Evolutionary conservation across 1,284 basidiomycete genomes (phyloP), one percentile per base, ranked within the genome.

Genomic region (Moesziomyces parantarcticus): DNA sequence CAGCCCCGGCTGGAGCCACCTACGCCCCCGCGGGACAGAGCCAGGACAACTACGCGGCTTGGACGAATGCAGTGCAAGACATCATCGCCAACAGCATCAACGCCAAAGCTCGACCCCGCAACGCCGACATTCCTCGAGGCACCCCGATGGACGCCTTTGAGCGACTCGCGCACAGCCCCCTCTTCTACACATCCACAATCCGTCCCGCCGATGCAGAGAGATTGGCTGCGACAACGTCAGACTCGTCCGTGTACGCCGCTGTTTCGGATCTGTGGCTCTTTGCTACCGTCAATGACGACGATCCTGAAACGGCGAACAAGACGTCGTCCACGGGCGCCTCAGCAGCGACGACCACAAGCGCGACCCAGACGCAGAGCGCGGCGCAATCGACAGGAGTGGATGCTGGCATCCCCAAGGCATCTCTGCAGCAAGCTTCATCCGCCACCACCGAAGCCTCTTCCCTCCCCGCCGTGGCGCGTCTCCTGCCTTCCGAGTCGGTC

Each of bases 221-320:
- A 13, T 5, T 18, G 16, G 16, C 7, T 18, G 36, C 4, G 7
- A 13, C 41, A 1, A 18, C 11, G 29, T 22, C 16, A 9, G 11
- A 48, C n/a, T 7, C n/a, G 13, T 7, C 20, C 7, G 21, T 44
- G 2, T 18, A 11, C n/a, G 32, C 11, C 7, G 11, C 58, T 18
- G 14, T 10, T 2, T 40, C 47, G 16, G 55, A 58, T 5, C 20
- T 62, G 29, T 68, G 65, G 65, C 25, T 68, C 18, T 68, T 68
- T 23, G 39, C 53, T 14, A 50, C 22, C 13, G 26, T 45, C n/a
- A 45, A 50, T 8, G 29, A 32, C n/a, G 50, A 57, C 20, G n/a
- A 56, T n/a, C 26, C 40, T 5, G 45, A 39, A 1, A 32, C 45
- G 25, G n/a, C 5, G 0, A 44, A 34, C 22, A 45, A 42, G 4